Evolutionary conservation across 2,329 filamentous ascomycete genomes (phyloP).

Genomic region (Orbilia blumenaviensis): DNA sequence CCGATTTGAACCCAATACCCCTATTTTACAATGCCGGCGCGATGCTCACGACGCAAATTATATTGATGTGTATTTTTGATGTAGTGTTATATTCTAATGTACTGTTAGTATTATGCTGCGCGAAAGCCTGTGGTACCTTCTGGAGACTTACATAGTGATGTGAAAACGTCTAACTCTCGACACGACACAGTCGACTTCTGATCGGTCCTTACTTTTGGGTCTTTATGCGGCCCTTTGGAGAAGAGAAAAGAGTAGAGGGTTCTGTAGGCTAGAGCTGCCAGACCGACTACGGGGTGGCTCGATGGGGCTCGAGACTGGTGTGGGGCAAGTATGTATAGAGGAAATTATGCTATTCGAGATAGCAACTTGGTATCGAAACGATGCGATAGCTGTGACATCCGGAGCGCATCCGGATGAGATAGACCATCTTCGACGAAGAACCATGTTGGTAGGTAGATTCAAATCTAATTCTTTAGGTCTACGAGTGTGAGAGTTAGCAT

Average conservation of each 20-base stretch:
- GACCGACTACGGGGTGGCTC: constrained; percentile 19
- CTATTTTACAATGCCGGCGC: neutral
- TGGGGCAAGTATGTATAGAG: constrained; percentile 45
- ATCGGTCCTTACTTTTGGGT: neutral
- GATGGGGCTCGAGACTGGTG: constrained; percentile 42
- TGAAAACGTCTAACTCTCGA: neutral
- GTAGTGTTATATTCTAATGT: neutral
- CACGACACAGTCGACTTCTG: too few species aligned
- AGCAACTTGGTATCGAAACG: constrained; percentile 52
- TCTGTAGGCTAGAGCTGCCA: constrained; percentile 30
- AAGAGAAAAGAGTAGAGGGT: constrained; percentile 47
- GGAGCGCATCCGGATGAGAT: constrained; percentile 41
- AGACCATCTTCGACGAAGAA: constrained; percentile 50
- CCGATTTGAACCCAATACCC: neutral
- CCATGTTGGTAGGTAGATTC: constrained; percentile 21
- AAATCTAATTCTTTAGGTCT: neutral
- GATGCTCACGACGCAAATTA: neutral
- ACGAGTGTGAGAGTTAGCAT: neutral
- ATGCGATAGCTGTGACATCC: constrained; percentile 45
- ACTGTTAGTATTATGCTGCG: too few species aligned
- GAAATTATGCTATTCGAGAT: constrained; percentile 52
- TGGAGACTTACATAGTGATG: too few species aligned
- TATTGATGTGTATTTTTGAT: neutral
- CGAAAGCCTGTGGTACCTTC: too few species aligned
- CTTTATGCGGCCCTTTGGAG: constrained; percentile 32